Conservation (phyloP, 352 stramenopile species). For the Pythium insidiosum region DNA sequence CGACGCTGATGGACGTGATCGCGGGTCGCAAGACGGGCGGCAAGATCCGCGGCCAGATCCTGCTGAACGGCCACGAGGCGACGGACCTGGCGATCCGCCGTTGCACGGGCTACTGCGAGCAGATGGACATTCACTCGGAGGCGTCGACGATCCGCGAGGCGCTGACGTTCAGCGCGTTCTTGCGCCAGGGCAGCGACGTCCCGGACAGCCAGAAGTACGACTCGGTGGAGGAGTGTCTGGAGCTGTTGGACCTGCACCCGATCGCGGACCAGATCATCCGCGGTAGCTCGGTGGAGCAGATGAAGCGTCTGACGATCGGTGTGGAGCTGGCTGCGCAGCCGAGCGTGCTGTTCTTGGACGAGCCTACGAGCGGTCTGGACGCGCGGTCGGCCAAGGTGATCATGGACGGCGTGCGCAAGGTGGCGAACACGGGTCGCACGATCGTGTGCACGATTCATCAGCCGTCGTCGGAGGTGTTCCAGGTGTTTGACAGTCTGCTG, state of each 20-base stretch:
- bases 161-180: constrained; percentile 73
- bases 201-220: constrained; percentile 17
- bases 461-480: constrained; percentile 73
- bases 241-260: constrained; percentile 13
- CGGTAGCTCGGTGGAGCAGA: constrained; percentile 17
- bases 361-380: constrained; percentile 73
- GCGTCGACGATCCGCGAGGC: constrained; percentile 84
- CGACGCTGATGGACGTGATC: too few relatives aligned
- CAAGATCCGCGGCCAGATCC: too few relatives aligned
- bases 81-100: too few relatives aligned
- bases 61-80: too few relatives aligned
- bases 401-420: constrained; percentile 70
- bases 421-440: constrained; percentile 46
- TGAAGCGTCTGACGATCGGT: constrained; percentile 28
- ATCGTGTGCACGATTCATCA: constrained; percentile 88
- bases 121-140: constrained; percentile 74
- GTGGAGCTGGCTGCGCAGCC: constrained; percentile 64
- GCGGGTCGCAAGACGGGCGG: too few relatives aligned
- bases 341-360: constrained; percentile 60
- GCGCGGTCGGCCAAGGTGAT: constrained; percentile 63
- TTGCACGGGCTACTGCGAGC: constrained; percentile 81
- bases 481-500: constrained; percentile 66
- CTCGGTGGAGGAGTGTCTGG: constrained; percentile 13
- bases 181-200: constrained; percentile 29
- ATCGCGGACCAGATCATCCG: constrained; percentile 15